A percentile compares a stretch with the other conserved stretches of the same genome.
Evolutionary conservation across 192 early-diverging fungal species (phyloP).

Genomic region (Podila epicladia): DNA sequence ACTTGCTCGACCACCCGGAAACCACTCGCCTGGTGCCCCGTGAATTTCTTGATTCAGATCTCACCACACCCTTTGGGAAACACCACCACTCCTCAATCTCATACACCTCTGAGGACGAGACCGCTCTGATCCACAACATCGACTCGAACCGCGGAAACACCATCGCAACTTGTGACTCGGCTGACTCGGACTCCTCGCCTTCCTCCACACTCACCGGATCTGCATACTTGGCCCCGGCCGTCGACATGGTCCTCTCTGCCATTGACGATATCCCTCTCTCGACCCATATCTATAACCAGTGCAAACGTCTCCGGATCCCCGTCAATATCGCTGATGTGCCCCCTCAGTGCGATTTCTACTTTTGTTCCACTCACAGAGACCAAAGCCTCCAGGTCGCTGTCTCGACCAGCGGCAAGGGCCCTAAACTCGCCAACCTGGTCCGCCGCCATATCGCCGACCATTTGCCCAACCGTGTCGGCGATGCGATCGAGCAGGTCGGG

Average conservation of each 20-base stretch:
- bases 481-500: slow-evolving; percentile 80
- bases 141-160: not conserved
- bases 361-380: slow-evolving; percentile 87
- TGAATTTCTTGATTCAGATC: slow-evolving; percentile 56
- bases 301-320: slow-evolving; percentile 75
- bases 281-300: slow-evolving; percentile 70
- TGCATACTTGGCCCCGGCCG: slow-evolving; percentile 24
- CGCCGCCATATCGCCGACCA: slow-evolving; percentile 70
- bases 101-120: not conserved
- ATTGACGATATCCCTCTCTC: slow-evolving; percentile 81
- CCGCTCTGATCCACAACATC: not conserved
- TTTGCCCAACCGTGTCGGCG: slow-evolving; percentile 68
- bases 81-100: slow-evolving; percentile 1
- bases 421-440: slow-evolving; percentile 86
- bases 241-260: slow-evolving; percentile 75
- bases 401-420: slow-evolving; percentile 89
- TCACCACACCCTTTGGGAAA: slow-evolving; percentile 46
- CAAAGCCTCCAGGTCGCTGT: slow-evolving; percentile 91
- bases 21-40: slow-evolving; percentile 53
- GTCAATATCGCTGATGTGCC: slow-evolving; percentile 95
- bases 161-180: too few relatives aligned
- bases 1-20: slow-evolving; percentile 67
- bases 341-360: slow-evolving; percentile 92
- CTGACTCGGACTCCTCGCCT: too few relatives aligned
- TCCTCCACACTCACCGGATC: too few relatives aligned